phyloP scores from a whole-genome alignment of 257 asterid genomes.

The Anisodus tanguticus region DNA sequence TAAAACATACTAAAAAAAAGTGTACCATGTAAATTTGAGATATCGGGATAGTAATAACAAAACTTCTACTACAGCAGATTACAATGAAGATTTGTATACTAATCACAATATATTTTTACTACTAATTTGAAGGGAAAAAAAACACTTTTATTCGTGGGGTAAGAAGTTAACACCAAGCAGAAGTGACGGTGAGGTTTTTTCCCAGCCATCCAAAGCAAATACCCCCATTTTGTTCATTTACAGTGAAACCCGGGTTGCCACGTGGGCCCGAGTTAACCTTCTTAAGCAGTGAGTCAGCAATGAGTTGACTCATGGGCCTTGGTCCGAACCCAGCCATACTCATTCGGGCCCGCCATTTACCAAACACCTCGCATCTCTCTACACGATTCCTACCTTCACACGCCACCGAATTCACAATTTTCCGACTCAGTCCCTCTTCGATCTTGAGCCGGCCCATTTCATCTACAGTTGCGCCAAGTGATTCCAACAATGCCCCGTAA shows the following conservation, averaged over 20 bases:
- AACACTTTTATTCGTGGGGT: background rate
- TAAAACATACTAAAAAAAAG: no score
- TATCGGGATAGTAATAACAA: background rate
- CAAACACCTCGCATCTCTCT: conserved; percentile 82
- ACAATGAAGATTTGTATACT: background rate
- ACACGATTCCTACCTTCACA: conserved; percentile 88
- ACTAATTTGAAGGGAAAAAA: background rate
- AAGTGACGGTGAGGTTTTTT: conserved; percentile 73
- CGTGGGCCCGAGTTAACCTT: conserved; percentile 71
- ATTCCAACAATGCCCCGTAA: conserved; percentile 67
- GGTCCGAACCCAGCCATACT: conserved; percentile 78
- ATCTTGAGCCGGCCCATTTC: conserved; percentile 54
- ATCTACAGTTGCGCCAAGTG: conserved; percentile 60
- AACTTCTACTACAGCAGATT: background rate
- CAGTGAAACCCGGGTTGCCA: conserved; percentile 82
- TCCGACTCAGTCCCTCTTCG: conserved; percentile 80
- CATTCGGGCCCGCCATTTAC: conserved; percentile 90
- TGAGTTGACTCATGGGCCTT: conserved; percentile 55
- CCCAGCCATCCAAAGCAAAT: conserved; percentile 88
- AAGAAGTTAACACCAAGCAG: conserved; percentile 71
- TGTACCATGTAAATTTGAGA: no score
- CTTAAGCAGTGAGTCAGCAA: conserved; percentile 55
- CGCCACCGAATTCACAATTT: conserved; percentile 73
- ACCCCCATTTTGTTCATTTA: conserved; percentile 68
- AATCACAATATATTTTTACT: conserved; percentile 10